These are phyloP conservation scores for Myriosclerotinia duriaeana DNA, from an alignment of 2,329 filamentous ascomycete genomes.

Conservation along the genomic window DNA sequence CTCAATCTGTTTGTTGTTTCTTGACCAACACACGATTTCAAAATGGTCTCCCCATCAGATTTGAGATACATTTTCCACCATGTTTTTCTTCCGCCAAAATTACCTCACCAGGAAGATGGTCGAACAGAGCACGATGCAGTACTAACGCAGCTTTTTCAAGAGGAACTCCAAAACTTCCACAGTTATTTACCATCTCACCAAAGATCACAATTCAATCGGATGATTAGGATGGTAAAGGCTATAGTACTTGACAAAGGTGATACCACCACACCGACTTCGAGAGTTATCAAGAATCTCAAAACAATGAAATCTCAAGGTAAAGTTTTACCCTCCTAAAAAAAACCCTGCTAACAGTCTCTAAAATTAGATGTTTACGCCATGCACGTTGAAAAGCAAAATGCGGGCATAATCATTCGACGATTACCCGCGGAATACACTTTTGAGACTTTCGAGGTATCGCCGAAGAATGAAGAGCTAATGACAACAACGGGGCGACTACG, in stretches of 20 bases:
- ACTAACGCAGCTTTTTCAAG: slow-evolving; percentile 19
- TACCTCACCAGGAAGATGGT: slow-evolving; percentile 45
- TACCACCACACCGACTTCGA: neutral
- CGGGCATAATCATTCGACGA: slow-evolving; percentile 46
- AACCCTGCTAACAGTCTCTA: too few relatives aligned
- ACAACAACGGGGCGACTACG: slow-evolving; percentile 43
- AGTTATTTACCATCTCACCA: neutral
- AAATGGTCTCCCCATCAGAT: neutral
- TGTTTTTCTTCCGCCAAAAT: slow-evolving; percentile 50
- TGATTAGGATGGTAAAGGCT: neutral
- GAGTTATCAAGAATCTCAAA: neutral
- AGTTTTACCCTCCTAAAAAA: too few relatives aligned
- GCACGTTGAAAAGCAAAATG: slow-evolving; percentile 49
- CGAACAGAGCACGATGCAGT: slow-evolving; percentile 24
- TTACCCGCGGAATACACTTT: slow-evolving; percentile 34
- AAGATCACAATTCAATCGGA: slow-evolving; percentile 15
- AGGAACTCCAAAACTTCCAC: slow-evolving; percentile 14
- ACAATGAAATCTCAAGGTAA: neutral
- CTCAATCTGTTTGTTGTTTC: neutral
- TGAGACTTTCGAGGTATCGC: slow-evolving; percentile 50
- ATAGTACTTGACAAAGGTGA: neutral
- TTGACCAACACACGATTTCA: neutral
- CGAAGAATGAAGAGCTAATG: slow-evolving; percentile 44
- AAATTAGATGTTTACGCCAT: slow-evolving; percentile 43
- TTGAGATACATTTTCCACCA: slow-evolving; percentile 46